Evolutionary conservation across 345 rosid species (phyloP).

Genomic region (Raphanus raphanistrum): DNA sequence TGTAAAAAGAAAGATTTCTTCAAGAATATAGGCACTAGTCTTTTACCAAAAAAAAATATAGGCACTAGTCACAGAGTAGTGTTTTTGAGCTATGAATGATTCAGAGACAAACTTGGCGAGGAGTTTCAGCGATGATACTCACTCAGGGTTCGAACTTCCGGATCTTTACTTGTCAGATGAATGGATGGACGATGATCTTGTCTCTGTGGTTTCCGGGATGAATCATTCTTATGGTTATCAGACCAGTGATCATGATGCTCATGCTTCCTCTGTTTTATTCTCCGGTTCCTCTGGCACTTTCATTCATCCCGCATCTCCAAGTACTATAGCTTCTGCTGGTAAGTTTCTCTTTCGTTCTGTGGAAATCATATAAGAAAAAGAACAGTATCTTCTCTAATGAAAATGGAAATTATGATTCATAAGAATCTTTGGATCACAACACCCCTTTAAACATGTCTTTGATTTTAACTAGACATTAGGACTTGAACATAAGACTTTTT

Average conservation of each 20-base stretch:
- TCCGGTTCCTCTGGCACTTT: neutral
- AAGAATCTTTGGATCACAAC: neutral
- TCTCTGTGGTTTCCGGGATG: neutral
- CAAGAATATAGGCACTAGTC: neutral
- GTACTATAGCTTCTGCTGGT: neutral
- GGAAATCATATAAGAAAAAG: neutral
- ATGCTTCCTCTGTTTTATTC: neutral
- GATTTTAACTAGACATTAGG: neutral
- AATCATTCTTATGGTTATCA: neutral
- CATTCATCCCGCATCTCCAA: neutral
- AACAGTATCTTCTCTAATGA: neutral
- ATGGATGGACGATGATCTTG: neutral
- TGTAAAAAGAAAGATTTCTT: neutral
- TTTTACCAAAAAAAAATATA: neutral
- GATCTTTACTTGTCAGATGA: neutral
- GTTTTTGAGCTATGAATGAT: slow-evolving; percentile 23
- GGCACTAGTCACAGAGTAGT: neutral
- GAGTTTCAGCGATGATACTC: neutral
- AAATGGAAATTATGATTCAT: neutral
- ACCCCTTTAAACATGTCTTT: neutral
- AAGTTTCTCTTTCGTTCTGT: neutral
- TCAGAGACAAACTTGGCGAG: neutral
- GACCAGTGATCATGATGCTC: neutral
- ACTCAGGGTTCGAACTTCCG: neutral
- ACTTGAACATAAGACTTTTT: neutral